These are phyloP conservation scores for Pezicula rhizophila DNA, from an alignment of 2,329 filamentous ascomycete genomes.

Conservation along the genomic window DNA sequence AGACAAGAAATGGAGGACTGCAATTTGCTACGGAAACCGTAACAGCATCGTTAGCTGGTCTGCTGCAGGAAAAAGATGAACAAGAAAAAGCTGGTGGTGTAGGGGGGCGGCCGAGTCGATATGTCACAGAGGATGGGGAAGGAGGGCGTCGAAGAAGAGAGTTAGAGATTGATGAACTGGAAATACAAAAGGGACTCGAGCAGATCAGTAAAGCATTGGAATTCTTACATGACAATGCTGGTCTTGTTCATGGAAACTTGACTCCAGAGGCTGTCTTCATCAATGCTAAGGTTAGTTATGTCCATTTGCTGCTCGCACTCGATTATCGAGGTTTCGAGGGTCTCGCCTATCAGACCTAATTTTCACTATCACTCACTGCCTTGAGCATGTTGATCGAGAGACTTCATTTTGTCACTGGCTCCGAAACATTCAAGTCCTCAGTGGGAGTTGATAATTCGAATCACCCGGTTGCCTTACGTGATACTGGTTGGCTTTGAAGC, in stretches of 20 bases:
- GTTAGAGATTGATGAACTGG: slow-evolving; percentile 89
- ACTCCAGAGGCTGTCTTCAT: slow-evolving; percentile 91
- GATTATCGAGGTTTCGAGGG: too few relatives aligned
- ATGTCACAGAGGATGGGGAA: slow-evolving; percentile 73
- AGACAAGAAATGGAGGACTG: slow-evolving; percentile 81
- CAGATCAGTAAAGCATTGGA: slow-evolving; percentile 92
- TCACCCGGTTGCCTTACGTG: too few relatives aligned
- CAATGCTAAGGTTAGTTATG: slow-evolving; percentile 70
- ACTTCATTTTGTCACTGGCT: too few relatives aligned
- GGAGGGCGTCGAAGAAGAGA: slow-evolving; percentile 69
- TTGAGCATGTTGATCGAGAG: too few relatives aligned
- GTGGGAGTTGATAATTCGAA: too few relatives aligned
- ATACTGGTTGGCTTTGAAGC: too few relatives aligned
- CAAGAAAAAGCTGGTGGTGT: slow-evolving; percentile 67
- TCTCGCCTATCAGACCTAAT: too few relatives aligned
- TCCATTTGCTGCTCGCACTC: too few relatives aligned
- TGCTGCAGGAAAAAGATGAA: slow-evolving; percentile 84
- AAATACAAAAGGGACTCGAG: slow-evolving; percentile 92
- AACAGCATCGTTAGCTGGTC: slow-evolving; percentile 75
- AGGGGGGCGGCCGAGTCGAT: slow-evolving; percentile 68
- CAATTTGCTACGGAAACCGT: slow-evolving; percentile 95
- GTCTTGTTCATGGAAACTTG: slow-evolving; percentile 87
- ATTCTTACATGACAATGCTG: slow-evolving; percentile 91
- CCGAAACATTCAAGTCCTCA: too few relatives aligned
- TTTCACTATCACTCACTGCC: too few relatives aligned